phyloP scores from a whole-genome alignment of 257 asterid species.

The Dorcoceras hygrometricum region DNA sequence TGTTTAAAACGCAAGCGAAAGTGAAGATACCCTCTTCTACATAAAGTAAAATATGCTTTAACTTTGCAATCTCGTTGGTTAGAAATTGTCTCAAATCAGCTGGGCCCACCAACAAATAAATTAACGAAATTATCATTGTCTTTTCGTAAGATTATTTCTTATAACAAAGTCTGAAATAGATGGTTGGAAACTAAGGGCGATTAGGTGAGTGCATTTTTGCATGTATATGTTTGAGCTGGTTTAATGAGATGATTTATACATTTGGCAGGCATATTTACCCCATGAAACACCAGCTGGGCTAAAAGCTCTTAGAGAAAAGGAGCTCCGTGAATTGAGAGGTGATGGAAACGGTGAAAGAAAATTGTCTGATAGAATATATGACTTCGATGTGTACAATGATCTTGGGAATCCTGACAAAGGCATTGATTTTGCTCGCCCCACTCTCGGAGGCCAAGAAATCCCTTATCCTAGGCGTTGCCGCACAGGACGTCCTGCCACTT shows the following conservation, averaged over 20 bases:
- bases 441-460: conserved; percentile 60
- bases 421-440: conserved; percentile 73
- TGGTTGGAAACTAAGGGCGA: no score
- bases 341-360: conserved; percentile 77
- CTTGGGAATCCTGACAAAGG: conserved; percentile 95
- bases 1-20: conserved; percentile 14
- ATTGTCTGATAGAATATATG: conserved; percentile 76
- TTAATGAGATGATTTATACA: not conserved
- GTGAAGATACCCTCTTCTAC: conserved; percentile 11
- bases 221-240: no score
- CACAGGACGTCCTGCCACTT: conserved; percentile 69
- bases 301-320: conserved; percentile 66
- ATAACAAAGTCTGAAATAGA: no score
- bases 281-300: conserved; percentile 86
- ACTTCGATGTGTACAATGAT: conserved; percentile 80
- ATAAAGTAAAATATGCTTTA: conserved; percentile 17
- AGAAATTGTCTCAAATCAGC: no score
- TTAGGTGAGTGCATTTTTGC: no score
- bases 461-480: conserved; percentile 95
- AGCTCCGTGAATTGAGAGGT: conserved; percentile 76
- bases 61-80: not conserved
- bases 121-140: no score
- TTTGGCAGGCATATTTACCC: conserved; percentile 80
- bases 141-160: no score
- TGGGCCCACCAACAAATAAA: no score